Percentiles rank a stretch among this genome's conserved stretches.
These are phyloP conservation scores for Ascochyta lentis DNA, from an alignment of 2,329 filamentous ascomycete species.

Conservation along the genomic window DNA sequence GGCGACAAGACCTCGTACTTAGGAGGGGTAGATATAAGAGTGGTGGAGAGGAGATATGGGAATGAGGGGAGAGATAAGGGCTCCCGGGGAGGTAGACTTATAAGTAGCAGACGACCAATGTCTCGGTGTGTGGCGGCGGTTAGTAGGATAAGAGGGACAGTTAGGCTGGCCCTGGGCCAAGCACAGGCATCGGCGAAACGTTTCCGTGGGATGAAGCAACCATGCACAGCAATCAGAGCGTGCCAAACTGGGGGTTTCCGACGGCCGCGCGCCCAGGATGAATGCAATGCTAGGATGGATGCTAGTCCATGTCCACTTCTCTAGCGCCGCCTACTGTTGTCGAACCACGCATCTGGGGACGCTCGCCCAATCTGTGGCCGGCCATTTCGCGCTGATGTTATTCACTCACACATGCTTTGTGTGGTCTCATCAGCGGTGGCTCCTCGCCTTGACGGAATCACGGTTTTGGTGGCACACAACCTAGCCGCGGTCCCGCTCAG, in stretches of 20 bases:
- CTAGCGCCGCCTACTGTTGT: constrained; percentile 28
- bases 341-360: constrained; percentile 25
- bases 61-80: constrained; percentile 37
- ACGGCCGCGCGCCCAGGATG: constrained; percentile 22
- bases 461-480: constrained; percentile 15
- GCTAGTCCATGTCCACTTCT: constrained; percentile 25
- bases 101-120: constrained; percentile 37
- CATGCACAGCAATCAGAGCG: constrained; percentile 34
- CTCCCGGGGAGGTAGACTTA: constrained; percentile 33
- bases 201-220: constrained; percentile 49
- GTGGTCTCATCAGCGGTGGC: constrained; percentile 6
- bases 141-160: constrained; percentile 21
- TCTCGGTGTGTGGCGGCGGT: constrained; percentile 45
- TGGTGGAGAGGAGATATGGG: constrained; percentile 21
- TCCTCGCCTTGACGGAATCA: constrained; percentile 5
- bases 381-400: constrained; percentile 22
- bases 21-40: constrained; percentile 18
- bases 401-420: constrained; percentile 25
- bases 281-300: constrained; percentile 15
- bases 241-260: constrained; percentile 25
- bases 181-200: constrained; percentile 45
- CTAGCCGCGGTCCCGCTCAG: constrained; percentile 26
- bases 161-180: constrained; percentile 41
- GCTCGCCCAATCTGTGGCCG: constrained; percentile 22
- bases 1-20: constrained; percentile 20